Percentiles rank a stretch among this genome's conserved stretches.
These are phyloP conservation scores for Teunomyces pallodes DNA, from an alignment of 805 yeast species.

Conservation along the genomic window DNA sequence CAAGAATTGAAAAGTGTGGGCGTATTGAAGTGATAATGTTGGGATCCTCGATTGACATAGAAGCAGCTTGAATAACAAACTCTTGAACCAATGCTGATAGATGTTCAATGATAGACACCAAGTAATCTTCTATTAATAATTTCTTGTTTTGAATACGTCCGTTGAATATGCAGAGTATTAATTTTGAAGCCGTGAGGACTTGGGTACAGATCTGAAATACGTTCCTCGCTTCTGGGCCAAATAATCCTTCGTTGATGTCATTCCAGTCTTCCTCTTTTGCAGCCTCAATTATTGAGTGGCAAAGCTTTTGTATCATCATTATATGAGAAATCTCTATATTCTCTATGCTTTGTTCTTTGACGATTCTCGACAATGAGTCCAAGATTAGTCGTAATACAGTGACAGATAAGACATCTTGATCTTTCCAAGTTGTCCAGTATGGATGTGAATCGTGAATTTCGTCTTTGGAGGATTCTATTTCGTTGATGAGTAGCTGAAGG, in stretches of 20 bases:
- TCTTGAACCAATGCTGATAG: constrained; percentile 33
- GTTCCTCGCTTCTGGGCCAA: not conserved
- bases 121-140: constrained; percentile 45
- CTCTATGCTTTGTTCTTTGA: constrained; percentile 10
- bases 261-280: constrained; percentile 17
- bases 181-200: constrained; percentile 23
- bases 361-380: constrained; percentile 27
- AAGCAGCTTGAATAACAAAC: constrained; percentile 17
- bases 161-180: constrained; percentile 42
- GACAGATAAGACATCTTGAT: not conserved
- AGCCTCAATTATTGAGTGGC: constrained; percentile 22
- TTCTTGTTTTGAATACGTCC: constrained; percentile 40
- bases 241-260: constrained; percentile 11
- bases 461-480: constrained; percentile 1
- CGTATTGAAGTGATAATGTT: constrained; percentile 7
- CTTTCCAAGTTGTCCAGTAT: constrained; percentile 6
- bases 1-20: constrained; percentile 9
- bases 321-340: constrained; percentile 15
- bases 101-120: constrained; percentile 40
- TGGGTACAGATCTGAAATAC: constrained; percentile 12
- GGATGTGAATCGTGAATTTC: constrained; percentile 19
- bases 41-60: constrained; percentile 1
- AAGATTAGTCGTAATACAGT: constrained; percentile 12
- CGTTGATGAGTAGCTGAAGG: constrained; percentile 2
- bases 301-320: constrained; percentile 22